Conservation (phyloP, 139 green algal genomes). For the Tetradesmus obliquus region DNA sequence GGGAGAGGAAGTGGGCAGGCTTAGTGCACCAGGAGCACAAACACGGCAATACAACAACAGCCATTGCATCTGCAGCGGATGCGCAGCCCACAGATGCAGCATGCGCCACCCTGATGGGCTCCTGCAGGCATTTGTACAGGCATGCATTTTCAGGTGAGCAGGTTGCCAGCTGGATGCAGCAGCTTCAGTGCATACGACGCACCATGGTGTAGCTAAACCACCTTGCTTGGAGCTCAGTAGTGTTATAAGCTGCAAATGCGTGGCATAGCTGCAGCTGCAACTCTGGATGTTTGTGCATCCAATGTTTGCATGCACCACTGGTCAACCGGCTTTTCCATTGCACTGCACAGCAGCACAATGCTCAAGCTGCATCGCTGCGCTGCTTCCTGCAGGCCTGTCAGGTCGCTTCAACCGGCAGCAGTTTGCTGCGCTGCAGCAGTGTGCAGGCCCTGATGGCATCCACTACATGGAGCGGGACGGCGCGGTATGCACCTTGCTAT, state of each 20-base stretch:
- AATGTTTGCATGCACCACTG: neutral
- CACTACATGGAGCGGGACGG: conserved; percentile 28
- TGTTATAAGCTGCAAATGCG: neutral
- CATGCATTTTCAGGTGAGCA: neutral
- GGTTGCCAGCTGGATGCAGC: neutral
- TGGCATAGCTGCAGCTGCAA: neutral
- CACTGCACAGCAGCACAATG: neutral
- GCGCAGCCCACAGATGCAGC: neutral
- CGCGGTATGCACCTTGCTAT: neutral
- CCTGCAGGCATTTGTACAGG: conserved; percentile 10
- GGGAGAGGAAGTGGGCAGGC: neutral
- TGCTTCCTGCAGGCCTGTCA: conserved; percentile 10
- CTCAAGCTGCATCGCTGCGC: neutral
- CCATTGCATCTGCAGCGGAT: neutral
- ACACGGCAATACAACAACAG: neutral
- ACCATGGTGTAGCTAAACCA: too few relatives aligned
- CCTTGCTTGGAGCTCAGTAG: too few relatives aligned
- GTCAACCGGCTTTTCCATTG: neutral
- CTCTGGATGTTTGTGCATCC: neutral
- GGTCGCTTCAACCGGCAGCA: conserved; percentile 10
- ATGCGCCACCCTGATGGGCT: neutral
- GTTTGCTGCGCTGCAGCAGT: conserved; percentile 9
- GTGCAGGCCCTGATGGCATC: conserved; percentile 12
- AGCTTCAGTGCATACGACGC: neutral
- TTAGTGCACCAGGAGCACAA: neutral